Percentiles rank a stretch among this genome's conserved stretches.
Evolutionary conservation across 1,139 yeast genomes (phyloP).

Genomic region (Blastobotrys buckinghamii): DNA sequence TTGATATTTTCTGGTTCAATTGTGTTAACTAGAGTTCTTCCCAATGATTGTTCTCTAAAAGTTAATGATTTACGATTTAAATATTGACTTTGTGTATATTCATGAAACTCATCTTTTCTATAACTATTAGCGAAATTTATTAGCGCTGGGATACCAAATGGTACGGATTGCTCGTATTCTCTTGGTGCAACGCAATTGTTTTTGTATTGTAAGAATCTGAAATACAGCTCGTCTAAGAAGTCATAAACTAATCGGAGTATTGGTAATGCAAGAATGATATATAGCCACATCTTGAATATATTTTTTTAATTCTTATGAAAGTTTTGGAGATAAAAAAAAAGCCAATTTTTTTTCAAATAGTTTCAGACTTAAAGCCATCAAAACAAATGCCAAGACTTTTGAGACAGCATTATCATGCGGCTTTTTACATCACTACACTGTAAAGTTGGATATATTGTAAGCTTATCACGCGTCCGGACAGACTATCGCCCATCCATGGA

Average conservation of each 20-base stretch:
- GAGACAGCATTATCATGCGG: no score
- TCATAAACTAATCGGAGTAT: conserved; percentile 2
- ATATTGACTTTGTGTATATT: conserved; percentile 4
- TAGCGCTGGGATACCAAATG: conserved; percentile 11
- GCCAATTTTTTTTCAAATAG: no score
- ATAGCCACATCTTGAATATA: not conserved
- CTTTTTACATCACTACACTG: no score
- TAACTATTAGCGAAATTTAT: not conserved
- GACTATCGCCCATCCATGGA: no score
- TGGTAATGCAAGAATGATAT: not conserved
- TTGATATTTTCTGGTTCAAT: conserved; percentile 43
- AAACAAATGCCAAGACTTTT: no score
- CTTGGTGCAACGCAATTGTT: conserved; percentile 8
- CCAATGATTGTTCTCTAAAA: conserved; percentile 15
- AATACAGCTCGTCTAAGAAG: conserved; percentile 1
- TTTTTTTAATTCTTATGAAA: no score
- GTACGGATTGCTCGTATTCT: conserved; percentile 5
- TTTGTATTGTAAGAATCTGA: conserved; percentile 3
- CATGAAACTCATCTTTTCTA: conserved; percentile 1
- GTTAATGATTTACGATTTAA: conserved; percentile 10
- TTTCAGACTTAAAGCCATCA: no score
- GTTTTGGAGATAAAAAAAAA: no score
- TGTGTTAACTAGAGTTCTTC: conserved; percentile 24
- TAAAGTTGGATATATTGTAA: no score
- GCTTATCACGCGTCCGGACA: no score